Base-by-base conservation (phyloP, 129 eudicot genomes). In the Centaurea solstitialis region DNA sequence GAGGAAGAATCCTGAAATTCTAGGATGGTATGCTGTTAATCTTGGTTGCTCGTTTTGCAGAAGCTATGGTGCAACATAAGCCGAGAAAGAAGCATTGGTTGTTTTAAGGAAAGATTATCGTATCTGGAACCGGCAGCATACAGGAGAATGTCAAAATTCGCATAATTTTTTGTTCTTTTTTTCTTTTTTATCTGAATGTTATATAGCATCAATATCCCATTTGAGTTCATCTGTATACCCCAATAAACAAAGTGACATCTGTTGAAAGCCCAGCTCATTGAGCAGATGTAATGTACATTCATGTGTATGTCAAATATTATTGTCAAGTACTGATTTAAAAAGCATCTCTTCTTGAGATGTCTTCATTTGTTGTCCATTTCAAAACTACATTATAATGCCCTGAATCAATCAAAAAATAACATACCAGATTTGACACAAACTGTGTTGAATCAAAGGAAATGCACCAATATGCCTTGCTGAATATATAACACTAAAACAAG, bases 21-120 rank as follows among this genome's bases (percentile, higher is more conserved):
- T 11, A 37, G 21, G 35, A 67, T 67, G 33, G 38, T 53, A 57
- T 43, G 78, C 5, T 22, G 23, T 75, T 80, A 62, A 72, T 73
- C 59, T 24, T 26, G 38, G 24, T 70, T 76, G 66, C 67, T 79
- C 35, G 11, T 66, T 69, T 76, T 78, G 87, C 85, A 91, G 93
- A 86, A 78, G 93, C 87, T 43, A 79, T 88, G 77, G 85, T 81
- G 85, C 93, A 76, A 75, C 84, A 57, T 5, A 84, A 85, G 82
- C 93, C 97, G 23, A 91, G 85, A 90, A 87, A 74, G 90, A 91
- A 91, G 78, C 97, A 91, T 72, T 91, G 97, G 97, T 74, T 91
- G 84, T 89, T 91, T 68, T 91, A 85, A 78, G 68, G 57, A 80
- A 38, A 69, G 65, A 69, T 75, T 24, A 73, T 37, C 23, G 41